These are phyloP conservation scores for Tinospora cordifolia DNA, from an alignment of 164 flowering plant species.

Conservation along the genomic window DNA sequence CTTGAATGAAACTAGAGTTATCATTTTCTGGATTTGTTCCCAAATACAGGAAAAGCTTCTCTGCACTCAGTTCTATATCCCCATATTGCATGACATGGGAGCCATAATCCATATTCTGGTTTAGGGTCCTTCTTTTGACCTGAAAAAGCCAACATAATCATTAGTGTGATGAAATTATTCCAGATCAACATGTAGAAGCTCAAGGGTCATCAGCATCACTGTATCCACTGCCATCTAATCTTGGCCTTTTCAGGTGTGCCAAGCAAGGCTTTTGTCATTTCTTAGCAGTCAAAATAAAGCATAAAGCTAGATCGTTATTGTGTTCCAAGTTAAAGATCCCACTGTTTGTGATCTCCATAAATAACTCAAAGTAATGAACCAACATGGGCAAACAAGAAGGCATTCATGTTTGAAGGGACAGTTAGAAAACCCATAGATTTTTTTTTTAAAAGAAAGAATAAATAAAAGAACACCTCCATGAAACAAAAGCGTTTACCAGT, in stretches of 20 bases:
- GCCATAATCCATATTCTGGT: slow-evolving; percentile 33
- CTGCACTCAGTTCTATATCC: slow-evolving; percentile 41
- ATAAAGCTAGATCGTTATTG: background rate
- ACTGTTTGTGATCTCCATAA: too few species aligned
- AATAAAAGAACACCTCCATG: background rate
- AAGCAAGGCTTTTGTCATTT: background rate
- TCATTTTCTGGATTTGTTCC: slow-evolving; percentile 83
- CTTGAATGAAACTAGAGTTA: slow-evolving; percentile 40
- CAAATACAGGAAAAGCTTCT: slow-evolving; percentile 44
- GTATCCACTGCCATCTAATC: background rate
- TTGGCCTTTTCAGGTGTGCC: background rate
- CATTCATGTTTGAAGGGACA: background rate
- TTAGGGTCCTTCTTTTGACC: slow-evolving; percentile 69
- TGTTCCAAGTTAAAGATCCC: background rate
- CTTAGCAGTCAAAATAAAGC: background rate
- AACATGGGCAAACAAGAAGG: too few species aligned
- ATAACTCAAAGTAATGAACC: too few species aligned
- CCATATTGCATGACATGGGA: slow-evolving; percentile 96
- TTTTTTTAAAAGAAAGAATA: background rate
- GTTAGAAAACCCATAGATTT: too few species aligned
- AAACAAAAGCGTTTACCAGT: slow-evolving; percentile 41
- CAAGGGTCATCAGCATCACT: background rate
- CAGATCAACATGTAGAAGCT: background rate
- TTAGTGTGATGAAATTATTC: background rate
- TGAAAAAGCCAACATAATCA: slow-evolving; percentile 23